Evolutionary conservation across 1,284 basidiomycete genomes (phyloP).

Genomic region (Trametes versicolor): DNA sequence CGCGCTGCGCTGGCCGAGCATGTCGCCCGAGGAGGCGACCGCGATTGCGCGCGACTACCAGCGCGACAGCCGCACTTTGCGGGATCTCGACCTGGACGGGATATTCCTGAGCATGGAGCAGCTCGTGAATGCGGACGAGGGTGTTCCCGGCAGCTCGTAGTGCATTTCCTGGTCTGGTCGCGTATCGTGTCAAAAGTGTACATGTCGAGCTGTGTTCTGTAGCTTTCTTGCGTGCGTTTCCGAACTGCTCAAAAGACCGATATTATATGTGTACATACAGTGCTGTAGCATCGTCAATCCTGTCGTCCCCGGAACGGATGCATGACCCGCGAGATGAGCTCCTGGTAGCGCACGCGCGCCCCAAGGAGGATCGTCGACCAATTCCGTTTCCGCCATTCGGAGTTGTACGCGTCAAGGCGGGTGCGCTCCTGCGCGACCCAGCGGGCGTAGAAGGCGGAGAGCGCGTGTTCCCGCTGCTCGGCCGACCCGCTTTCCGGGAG

Average conservation of each 20-base stretch:
- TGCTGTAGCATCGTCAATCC: slow-evolving; percentile 7
- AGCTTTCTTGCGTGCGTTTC: not conserved
- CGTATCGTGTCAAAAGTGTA: slow-evolving; percentile 26
- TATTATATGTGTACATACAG: slow-evolving; percentile 2
- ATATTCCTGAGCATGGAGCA: slow-evolving; percentile 69
- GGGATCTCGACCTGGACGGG: slow-evolving; percentile 64
- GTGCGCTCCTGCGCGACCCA: slow-evolving; percentile 76
- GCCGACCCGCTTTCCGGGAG: slow-evolving; percentile 60
- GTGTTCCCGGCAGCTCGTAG: slow-evolving; percentile 38
- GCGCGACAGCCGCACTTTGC: slow-evolving; percentile 64
- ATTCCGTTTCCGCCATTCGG: slow-evolving; percentile 71
- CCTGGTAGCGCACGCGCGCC: slow-evolving; percentile 59
- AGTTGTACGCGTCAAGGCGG: slow-evolving; percentile 65
- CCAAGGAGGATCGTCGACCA: slow-evolving; percentile 62
- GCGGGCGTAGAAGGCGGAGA: slow-evolving; percentile 74
- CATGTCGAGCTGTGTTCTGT: slow-evolving; percentile 23
- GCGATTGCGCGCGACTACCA: slow-evolving; percentile 66
- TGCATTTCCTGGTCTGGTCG: slow-evolving; percentile 19
- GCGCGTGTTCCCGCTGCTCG: slow-evolving; percentile 67
- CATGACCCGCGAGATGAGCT: slow-evolving; percentile 42
- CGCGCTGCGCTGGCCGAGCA: slow-evolving; percentile 72
- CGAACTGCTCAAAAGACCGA: not conserved
- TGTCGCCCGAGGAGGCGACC: slow-evolving; percentile 69
- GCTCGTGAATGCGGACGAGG: slow-evolving; percentile 57
- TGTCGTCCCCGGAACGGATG: slow-evolving; percentile 28